Conservation (phyloP, 306 rosid genomes). For the Trifolium repens region DNA sequence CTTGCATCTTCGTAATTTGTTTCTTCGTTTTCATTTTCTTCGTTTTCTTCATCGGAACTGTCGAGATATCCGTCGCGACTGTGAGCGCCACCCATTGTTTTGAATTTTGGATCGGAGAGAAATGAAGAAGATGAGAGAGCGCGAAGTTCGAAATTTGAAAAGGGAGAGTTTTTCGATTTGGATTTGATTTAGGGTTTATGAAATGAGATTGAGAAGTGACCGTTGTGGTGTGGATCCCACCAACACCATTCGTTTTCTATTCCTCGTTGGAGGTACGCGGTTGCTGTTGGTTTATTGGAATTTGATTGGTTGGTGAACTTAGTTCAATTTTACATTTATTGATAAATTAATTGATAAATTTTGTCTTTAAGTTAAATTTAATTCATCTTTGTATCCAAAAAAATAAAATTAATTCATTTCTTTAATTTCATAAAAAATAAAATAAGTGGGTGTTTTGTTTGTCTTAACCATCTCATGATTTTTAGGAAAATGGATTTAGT, state of each 20-base stretch:
- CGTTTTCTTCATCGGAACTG: slow-evolving; percentile 57
- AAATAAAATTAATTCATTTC: too few relatives aligned
- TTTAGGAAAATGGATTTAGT: too few relatives aligned
- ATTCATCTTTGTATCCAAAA: too few relatives aligned
- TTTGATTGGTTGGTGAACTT: slow-evolving; percentile 1
- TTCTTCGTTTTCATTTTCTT: slow-evolving; percentile 45
- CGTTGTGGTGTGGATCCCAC: slow-evolving; percentile 15
- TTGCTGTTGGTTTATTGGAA: not conserved
- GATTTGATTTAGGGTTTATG: slow-evolving; percentile 39
- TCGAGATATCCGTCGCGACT: slow-evolving; percentile 69
- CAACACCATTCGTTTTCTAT: not conserved
- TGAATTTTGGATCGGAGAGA: not conserved
- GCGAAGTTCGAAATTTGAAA: slow-evolving; percentile 73
- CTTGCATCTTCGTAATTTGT: slow-evolving; percentile 57
- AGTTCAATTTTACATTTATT: too few relatives aligned
- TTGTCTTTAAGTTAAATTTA: too few relatives aligned
- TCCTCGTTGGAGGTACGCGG: not conserved
- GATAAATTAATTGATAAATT: too few relatives aligned
- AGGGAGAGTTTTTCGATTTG: slow-evolving; percentile 32
- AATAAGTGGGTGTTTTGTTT: too few relatives aligned
- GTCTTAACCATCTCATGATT: too few relatives aligned
- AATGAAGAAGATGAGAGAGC: slow-evolving; percentile 31
- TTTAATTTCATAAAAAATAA: too few relatives aligned
- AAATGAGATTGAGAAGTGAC: not conserved
- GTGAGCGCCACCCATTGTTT: slow-evolving; percentile 69